Evolutionary conservation across 768 basidiomycete genomes (phyloP).

Genomic region (Russula compacta): DNA sequence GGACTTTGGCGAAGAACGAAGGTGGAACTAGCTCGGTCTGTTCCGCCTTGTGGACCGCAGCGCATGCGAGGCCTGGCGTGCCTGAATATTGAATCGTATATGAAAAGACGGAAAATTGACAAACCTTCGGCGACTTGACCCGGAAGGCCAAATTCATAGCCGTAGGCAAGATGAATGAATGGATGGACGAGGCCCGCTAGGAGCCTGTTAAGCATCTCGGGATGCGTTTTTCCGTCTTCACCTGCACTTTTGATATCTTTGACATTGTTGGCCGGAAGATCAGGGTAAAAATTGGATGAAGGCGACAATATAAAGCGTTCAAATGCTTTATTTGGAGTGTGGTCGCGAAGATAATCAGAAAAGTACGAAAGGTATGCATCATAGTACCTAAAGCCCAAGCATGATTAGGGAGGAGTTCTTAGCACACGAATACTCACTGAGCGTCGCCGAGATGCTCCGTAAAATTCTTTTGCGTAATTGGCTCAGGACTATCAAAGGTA

Average conservation of each 20-base stretch:
- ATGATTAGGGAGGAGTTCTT: neutral
- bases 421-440: constrained; percentile 30
- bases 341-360: constrained; percentile 30
- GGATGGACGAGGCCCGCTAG: constrained; percentile 53
- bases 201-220: constrained; percentile 50
- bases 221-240: constrained; percentile 27
- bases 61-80: constrained; percentile 44
- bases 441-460: constrained; percentile 48
- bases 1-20: constrained; percentile 20
- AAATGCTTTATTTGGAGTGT: constrained; percentile 38
- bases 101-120: neutral
- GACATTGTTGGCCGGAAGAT: constrained; percentile 18
- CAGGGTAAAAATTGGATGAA: constrained; percentile 36
- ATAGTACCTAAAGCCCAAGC: constrained; percentile 41
- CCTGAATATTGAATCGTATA: neutral
- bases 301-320: constrained; percentile 55
- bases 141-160: constrained; percentile 50
- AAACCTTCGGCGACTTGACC: constrained; percentile 57
- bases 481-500: constrained; percentile 35
- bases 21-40: constrained; percentile 30
- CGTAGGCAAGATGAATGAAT: constrained; percentile 54
- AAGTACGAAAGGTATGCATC: constrained; percentile 53
- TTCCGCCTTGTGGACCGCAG: constrained; percentile 38
- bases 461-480: constrained; percentile 41
- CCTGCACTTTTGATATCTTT: constrained; percentile 11